phyloP scores from a whole-genome alignment of 495 filamentous ascomycete species.

The Aspergillus diversus region DNA sequence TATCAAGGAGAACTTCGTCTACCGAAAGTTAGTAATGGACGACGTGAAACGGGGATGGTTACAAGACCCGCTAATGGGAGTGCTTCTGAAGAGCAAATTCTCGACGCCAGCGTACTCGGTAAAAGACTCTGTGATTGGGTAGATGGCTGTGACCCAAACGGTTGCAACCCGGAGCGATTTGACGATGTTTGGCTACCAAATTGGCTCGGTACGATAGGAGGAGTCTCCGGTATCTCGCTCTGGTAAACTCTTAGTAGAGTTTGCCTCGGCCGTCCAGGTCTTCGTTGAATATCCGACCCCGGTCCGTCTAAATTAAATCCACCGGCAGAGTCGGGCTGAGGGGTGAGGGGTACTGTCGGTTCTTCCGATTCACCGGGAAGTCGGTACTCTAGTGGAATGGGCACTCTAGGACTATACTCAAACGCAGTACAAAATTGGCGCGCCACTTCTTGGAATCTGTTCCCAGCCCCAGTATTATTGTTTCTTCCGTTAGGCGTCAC shows the following conservation, averaged over 20 bases:
- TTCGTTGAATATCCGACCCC: neutral
- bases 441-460: neutral
- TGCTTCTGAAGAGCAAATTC: neutral
- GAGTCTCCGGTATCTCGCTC: slow-evolving; percentile 35
- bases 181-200: slow-evolving; percentile 11
- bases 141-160: slow-evolving; percentile 13
- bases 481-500: neutral
- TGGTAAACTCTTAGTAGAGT: neutral
- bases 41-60: neutral
- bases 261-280: neutral
- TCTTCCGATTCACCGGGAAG: slow-evolving; percentile 26
- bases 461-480: neutral
- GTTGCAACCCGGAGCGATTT: neutral
- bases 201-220: slow-evolving; percentile 8
- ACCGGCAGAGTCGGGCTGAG: neutral
- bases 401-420: slow-evolving; percentile 7
- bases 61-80: neutral
- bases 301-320: neutral
- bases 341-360: neutral
- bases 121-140: neutral
- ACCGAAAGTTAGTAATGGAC: neutral
- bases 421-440: slow-evolving; percentile 5
- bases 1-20: neutral
- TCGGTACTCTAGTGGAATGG: slow-evolving; percentile 26
- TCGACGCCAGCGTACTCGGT: slow-evolving; percentile 1